Percentiles rank a stretch among this genome's conserved stretches.
phyloP scores from a whole-genome alignment of 1,284 basidiomycete genomes.

The Polyporus tsugae region DNA sequence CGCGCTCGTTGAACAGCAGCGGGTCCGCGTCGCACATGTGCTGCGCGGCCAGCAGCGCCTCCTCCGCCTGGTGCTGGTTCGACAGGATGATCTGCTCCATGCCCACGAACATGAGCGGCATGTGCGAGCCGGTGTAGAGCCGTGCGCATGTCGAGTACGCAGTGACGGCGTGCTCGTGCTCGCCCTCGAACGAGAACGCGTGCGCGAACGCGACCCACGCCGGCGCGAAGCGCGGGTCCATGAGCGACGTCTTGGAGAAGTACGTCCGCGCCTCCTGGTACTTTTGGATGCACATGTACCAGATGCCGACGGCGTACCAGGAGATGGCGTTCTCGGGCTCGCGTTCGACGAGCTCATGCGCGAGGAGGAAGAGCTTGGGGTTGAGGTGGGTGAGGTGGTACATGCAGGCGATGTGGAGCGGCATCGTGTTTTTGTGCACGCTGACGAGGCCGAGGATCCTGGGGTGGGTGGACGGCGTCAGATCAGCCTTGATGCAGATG shows the following conservation, averaged over 20 bases:
- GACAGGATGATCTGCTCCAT: conserved; percentile 97
- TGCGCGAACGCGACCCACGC: conserved; percentile 99
- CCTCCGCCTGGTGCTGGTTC: conserved; percentile 84
- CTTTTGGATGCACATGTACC: conserved; percentile 90
- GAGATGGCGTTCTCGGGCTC: conserved; percentile 93
- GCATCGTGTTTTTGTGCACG: conserved; percentile 87
- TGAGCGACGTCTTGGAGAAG: conserved; percentile 96
- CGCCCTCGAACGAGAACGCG: conserved; percentile 96
- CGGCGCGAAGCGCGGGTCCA: conserved; percentile 95
- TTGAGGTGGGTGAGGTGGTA: conserved; percentile 92
- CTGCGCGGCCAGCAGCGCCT: conserved; percentile 86
- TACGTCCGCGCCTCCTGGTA: conserved; percentile 92
- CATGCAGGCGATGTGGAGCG: conserved; percentile 97
- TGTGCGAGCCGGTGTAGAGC: conserved; percentile 93
- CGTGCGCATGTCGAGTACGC: conserved; percentile 97
- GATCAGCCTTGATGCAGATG: background rate
- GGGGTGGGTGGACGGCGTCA: conserved; percentile 11
- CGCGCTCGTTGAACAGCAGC: conserved; percentile 90
- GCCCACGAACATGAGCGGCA: conserved; percentile 95
- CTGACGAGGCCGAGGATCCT: conserved; percentile 86
- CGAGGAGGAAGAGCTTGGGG: conserved; percentile 93
- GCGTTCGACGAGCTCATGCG: conserved; percentile 93
- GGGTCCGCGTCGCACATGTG: conserved; percentile 89
- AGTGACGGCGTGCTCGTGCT: conserved; percentile 98
- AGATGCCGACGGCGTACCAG: conserved; percentile 99